Evolutionary conservation across 768 basidiomycete genomes (phyloP).

Genomic region (Hirschioporus abietinus): DNA sequence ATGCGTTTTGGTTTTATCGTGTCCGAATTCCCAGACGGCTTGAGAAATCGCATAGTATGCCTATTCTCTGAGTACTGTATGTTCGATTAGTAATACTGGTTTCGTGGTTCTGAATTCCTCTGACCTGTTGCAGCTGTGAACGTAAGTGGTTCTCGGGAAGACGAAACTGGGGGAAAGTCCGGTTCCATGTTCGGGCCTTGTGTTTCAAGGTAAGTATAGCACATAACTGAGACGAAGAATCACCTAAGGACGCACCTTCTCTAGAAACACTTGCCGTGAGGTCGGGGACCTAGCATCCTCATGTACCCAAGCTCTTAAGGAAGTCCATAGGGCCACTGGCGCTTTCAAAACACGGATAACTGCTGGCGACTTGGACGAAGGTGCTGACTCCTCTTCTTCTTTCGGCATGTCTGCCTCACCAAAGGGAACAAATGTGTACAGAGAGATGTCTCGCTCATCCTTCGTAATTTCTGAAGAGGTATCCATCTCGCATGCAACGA

Average conservation of each 20-base stretch:
- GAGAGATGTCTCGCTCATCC: conserved; percentile 29
- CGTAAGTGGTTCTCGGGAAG: conserved; percentile 52
- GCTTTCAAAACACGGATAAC: conserved; percentile 44
- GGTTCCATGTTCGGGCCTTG: neutral
- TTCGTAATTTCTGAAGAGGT: conserved; percentile 16
- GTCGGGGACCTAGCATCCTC: conserved; percentile 25
- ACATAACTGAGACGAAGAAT: neutral
- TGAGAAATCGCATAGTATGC: neutral
- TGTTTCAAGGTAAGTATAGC: neutral
- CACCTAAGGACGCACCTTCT: neutral
- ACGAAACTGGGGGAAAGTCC: conserved; percentile 11
- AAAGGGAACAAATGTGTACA: conserved; percentile 45
- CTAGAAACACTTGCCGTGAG: neutral
- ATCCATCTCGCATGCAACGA: conserved; percentile 43
- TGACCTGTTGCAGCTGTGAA: conserved; percentile 54
- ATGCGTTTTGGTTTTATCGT: neutral
- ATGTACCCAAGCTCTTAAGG: conserved; percentile 57
- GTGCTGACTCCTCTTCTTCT: neutral
- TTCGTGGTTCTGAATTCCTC: conserved; percentile 12
- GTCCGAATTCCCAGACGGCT: neutral
- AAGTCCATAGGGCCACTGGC: conserved; percentile 49
- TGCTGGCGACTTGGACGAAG: conserved; percentile 3
- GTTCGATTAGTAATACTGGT: neutral
- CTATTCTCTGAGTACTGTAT: neutral
- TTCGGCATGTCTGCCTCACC: conserved; percentile 12